phyloP scores from a whole-genome alignment of 2,329 filamentous ascomycete genomes.

The Calonectria honghensis region DNA sequence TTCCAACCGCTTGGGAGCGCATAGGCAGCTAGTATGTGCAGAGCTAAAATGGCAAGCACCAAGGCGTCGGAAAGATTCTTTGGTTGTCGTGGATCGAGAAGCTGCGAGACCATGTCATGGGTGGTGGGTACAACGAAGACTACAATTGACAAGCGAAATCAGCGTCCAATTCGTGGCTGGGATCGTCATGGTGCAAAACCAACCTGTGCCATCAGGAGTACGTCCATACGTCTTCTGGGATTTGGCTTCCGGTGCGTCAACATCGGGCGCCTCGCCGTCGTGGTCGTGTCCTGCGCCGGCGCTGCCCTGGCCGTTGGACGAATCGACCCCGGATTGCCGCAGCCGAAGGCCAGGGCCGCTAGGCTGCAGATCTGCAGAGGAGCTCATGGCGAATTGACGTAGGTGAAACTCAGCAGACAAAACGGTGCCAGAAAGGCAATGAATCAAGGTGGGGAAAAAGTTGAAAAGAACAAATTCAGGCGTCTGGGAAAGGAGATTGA shows the following conservation, averaged over 20 bases:
- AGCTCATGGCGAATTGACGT: slow-evolving; percentile 55
- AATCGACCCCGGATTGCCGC: slow-evolving; percentile 53
- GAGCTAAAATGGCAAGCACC: slow-evolving; percentile 85
- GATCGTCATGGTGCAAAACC: slow-evolving; percentile 62
- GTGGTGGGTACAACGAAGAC: slow-evolving; percentile 97
- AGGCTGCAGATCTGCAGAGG: slow-evolving; percentile 55
- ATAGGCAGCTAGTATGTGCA: slow-evolving; percentile 85
- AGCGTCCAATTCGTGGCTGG: slow-evolving; percentile 42
- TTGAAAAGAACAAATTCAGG: slow-evolving; percentile 7
- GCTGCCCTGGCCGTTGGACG: slow-evolving; percentile 44
- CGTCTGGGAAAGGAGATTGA: background rate
- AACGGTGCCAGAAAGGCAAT: slow-evolving; percentile 28
- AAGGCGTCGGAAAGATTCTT: slow-evolving; percentile 93
- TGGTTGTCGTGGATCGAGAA: slow-evolving; percentile 93
- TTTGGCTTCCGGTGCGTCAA: slow-evolving; percentile 51
- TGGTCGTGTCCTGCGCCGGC: slow-evolving; percentile 41
- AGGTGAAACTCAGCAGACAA: slow-evolving; percentile 28
- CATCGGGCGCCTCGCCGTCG: slow-evolving; percentile 42
- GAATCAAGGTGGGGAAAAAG: slow-evolving; percentile 17
- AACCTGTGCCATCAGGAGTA: slow-evolving; percentile 93
- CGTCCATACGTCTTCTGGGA: slow-evolving; percentile 89
- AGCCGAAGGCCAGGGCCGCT: slow-evolving; percentile 55
- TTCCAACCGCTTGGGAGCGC: slow-evolving; percentile 81
- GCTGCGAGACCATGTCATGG: slow-evolving; percentile 98
- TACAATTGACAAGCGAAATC: slow-evolving; percentile 64